Evolutionary conservation across 2,329 filamentous ascomycete genomes (phyloP).

Genomic region (Chaetomium strumarium): DNA sequence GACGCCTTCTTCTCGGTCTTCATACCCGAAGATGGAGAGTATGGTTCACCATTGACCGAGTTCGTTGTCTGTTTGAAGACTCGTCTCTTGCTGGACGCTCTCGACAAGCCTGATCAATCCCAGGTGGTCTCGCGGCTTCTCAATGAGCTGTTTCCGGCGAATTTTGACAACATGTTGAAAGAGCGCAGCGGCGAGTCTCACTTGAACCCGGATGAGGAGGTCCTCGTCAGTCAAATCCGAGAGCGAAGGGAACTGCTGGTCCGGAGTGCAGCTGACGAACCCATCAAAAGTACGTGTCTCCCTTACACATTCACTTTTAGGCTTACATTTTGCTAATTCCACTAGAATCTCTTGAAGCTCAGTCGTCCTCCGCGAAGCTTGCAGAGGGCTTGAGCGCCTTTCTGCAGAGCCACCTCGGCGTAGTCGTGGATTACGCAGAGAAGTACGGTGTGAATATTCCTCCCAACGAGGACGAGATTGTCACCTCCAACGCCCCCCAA

Average conservation of each 20-base stretch:
- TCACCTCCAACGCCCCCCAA: neutral
- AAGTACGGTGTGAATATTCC: conserved; percentile 35
- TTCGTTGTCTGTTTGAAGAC: conserved; percentile 44
- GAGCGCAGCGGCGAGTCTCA: conserved; percentile 38
- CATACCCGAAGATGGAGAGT: conserved; percentile 33
- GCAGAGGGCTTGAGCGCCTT: conserved; percentile 30
- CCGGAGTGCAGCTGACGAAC: conserved; percentile 48
- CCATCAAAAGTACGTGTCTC: conserved; percentile 25
- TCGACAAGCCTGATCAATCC: conserved; percentile 44
- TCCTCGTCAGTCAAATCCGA: conserved; percentile 38
- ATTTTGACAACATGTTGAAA: conserved; percentile 46
- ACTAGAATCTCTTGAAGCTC: conserved; percentile 32
- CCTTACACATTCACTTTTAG: neutral
- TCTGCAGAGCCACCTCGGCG: conserved; percentile 29
- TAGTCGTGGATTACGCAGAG: conserved; percentile 33
- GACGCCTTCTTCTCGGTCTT: conserved; percentile 43
- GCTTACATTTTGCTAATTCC: conserved; percentile 12
- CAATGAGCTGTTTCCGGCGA: conserved; percentile 49
- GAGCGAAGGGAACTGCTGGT: conserved; percentile 43
- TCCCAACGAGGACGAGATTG: conserved; percentile 26
- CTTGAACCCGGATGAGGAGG: conserved; percentile 49
- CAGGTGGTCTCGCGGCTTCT: conserved; percentile 40
- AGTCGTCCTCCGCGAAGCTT: conserved; percentile 36
- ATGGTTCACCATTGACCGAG: conserved; percentile 35
- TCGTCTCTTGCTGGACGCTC: conserved; percentile 46